phyloP scores from a whole-genome alignment of 768 basidiomycete species.

The Lactarius tabidus region DNA sequence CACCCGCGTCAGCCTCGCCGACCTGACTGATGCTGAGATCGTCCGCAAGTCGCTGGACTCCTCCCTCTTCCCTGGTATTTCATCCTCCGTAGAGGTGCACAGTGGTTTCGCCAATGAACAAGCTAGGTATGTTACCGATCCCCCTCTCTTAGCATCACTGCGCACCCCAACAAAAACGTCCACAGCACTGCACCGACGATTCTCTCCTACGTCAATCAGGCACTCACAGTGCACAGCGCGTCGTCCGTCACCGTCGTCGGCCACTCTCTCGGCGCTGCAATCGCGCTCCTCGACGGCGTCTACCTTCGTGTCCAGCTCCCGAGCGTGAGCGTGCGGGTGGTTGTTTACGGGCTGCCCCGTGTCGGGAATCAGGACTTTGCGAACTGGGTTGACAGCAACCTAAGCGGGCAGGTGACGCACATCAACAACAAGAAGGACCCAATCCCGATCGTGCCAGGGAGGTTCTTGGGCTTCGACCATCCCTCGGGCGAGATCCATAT shows the following conservation, averaged over 20 bases:
- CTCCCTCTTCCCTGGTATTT: conserved; percentile 48
- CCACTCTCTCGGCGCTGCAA: conserved; percentile 13
- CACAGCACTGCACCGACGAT: conserved; percentile 8
- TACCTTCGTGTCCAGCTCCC: neutral
- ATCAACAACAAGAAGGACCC: neutral
- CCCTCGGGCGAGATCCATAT: conserved; percentile 39
- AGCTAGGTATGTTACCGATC: conserved; percentile 35
- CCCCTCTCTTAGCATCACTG: neutral
- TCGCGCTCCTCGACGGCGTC: conserved; percentile 8
- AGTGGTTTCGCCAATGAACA: conserved; percentile 46
- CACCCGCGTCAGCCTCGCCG: conserved; percentile 14
- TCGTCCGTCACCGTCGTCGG: conserved; percentile 4
- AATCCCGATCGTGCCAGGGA: conserved; percentile 35
- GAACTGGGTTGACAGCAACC: conserved; percentile 20
- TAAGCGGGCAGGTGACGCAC: conserved; percentile 44
- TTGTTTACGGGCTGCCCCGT: conserved; percentile 8
- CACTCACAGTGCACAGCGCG: neutral
- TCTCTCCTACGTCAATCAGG: neutral
- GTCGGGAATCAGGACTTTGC: conserved; percentile 11
- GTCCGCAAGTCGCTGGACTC: conserved; percentile 30
- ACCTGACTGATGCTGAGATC: no score
- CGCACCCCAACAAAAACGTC: neutral
- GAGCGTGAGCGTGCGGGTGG: neutral
- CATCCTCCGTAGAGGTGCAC: conserved; percentile 41
- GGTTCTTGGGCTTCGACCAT: conserved; percentile 44